phyloP scores from a whole-genome alignment of 2,329 filamentous ascomycete genomes.

The Fusarium sp. region DNA sequence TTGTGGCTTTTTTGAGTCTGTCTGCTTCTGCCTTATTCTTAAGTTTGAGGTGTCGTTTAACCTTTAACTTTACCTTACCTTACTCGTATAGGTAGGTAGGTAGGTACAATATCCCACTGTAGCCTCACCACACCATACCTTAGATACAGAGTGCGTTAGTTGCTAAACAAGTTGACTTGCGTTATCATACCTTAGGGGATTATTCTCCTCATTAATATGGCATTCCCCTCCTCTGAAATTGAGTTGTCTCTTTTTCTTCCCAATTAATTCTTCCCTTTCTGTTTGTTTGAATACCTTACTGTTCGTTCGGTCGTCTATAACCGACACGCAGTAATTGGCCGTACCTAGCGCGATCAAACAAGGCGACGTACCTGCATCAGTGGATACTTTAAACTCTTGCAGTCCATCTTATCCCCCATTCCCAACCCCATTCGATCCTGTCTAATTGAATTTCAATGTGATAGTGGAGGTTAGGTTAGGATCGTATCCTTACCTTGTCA shows the following conservation, averaged over 20 bases:
- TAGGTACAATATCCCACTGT: not conserved
- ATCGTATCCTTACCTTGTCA: not conserved
- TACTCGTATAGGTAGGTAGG: constrained; percentile 4
- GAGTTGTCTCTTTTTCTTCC: constrained; percentile 3
- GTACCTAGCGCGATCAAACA: constrained; percentile 39
- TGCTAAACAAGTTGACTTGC: not conserved
- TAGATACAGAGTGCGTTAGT: not conserved
- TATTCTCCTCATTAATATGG: constrained; percentile 31
- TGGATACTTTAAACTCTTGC: constrained; percentile 32
- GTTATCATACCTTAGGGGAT: constrained; percentile 15
- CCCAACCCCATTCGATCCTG: not conserved
- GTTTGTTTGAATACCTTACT: constrained; percentile 31
- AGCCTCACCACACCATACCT: constrained; percentile 9
- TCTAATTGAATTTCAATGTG: not conserved
- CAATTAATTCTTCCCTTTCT: not conserved
- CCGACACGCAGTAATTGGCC: constrained; percentile 30
- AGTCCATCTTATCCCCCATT: not conserved
- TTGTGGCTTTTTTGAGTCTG: constrained; percentile 4
- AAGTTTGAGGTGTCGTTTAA: constrained; percentile 5
- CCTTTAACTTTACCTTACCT: constrained; percentile 14
- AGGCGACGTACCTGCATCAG: constrained; percentile 39
- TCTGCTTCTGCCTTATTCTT: not conserved
- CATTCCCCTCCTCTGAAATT: constrained; percentile 23
- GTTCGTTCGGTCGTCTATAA: constrained; percentile 22
- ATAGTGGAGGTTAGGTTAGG: not conserved